Evolutionary conservation across 768 basidiomycete species (phyloP), one percentile per base, ranked within the genome.

Genomic region (Mycena haematopus): DNA sequence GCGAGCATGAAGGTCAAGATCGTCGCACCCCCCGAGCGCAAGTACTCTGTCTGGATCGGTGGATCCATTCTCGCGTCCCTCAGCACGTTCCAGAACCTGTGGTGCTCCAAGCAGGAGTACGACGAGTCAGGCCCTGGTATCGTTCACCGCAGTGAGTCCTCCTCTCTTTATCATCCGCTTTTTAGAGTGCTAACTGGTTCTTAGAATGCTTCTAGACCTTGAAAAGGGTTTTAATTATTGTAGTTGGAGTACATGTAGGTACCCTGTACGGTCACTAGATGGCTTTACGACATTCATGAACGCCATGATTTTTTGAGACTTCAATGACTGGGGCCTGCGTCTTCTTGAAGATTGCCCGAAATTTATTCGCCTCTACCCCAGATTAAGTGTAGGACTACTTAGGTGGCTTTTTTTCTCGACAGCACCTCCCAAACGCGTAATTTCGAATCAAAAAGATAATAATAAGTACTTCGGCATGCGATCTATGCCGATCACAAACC

Each of bases 11-110:
- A 88, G 84, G 76, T 77, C 62, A 65, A 74, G 69, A 86, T 87
- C 63, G 85, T 87, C 64, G 84, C 86, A 45, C 86, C 87, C 45
- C 86, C 87, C 33, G 87, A 89, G 80, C 77, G 87, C 69, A 89
- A 86, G 75, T 87, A 87, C 83, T 86, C 85, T 17, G 65, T 66
- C 35, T 66, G 65, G 65, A 66, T 66, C 36, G 65, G 65, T 44
- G 65, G 65, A 3, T 63, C 61, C 33, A 66, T 66, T 49, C 52
- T 66, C 42, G 65, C 65, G 25, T 63, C 61, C 22, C 65, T 66
- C 38, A 63, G 61, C 57, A 66, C 65, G 31, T 66, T 66, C 62
- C 65, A 66, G 62, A 66, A 66, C 58, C 51, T 66, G 8, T 66
- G 65, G 65, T 66, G 65, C 58, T 60, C 58, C 35, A 66, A 66